These are phyloP conservation scores for Davidsoniella australis DNA, from an alignment of 2,329 filamentous ascomycete species.

Conservation along the genomic window DNA sequence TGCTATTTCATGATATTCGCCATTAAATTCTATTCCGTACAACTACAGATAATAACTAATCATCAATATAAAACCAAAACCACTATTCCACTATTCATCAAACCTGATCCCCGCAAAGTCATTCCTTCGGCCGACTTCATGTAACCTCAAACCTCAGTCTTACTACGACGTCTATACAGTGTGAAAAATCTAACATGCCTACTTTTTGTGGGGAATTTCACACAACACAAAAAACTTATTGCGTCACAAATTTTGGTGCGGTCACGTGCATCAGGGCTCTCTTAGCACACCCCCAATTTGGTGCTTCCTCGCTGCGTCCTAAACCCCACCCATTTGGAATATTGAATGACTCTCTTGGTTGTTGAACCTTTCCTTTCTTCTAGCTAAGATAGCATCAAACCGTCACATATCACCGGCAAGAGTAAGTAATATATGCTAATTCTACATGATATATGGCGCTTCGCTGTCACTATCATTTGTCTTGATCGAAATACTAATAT, in stretches of 20 bases:
- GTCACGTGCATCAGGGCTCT: constrained; percentile 13
- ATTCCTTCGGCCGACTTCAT: background rate
- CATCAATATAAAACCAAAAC: background rate
- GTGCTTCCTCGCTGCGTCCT: constrained; percentile 7
- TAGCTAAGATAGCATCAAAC: constrained; percentile 17
- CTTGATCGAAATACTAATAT: constrained; percentile 28
- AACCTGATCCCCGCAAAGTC: background rate
- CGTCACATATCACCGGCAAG: constrained; percentile 37
- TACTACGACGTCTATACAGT: background rate
- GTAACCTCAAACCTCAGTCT: background rate
- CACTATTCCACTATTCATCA: too few relatives aligned
- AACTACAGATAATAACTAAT: too few relatives aligned
- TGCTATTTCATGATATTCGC: too few relatives aligned
- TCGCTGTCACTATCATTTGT: constrained; percentile 1
- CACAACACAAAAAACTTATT: constrained; percentile 6
- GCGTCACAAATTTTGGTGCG: constrained; percentile 2
- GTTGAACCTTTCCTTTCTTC: constrained; percentile 13
- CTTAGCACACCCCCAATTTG: constrained; percentile 11
- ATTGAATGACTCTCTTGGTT: constrained; percentile 18
- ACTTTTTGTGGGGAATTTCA: background rate
- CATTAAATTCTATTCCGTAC: too few relatives aligned
- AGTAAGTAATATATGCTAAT: constrained; percentile 29
- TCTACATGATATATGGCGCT: background rate
- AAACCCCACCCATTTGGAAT: constrained; percentile 13
- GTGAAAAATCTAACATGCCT: background rate